phyloP scores from a whole-genome alignment of 257 asterid species.

The Jacaranda mimosifolia region DNA sequence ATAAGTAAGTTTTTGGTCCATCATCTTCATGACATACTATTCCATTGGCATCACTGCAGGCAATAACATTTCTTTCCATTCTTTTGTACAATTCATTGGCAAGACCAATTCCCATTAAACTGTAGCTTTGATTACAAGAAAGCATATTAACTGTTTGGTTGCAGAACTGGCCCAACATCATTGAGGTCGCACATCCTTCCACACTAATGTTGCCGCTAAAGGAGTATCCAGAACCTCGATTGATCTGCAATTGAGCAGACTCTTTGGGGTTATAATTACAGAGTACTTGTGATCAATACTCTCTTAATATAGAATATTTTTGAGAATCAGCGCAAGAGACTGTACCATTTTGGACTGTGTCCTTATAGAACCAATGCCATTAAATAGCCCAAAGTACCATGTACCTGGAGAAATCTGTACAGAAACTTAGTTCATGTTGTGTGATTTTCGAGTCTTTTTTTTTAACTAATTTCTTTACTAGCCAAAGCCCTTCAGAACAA shows the following conservation, averaged over 20 bases:
- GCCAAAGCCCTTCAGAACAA: slow-evolving; percentile 19
- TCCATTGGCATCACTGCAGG: slow-evolving; percentile 66
- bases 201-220: slow-evolving; percentile 82
- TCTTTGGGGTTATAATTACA: not conserved
- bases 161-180: slow-evolving; percentile 80
- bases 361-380: slow-evolving; percentile 88
- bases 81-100: slow-evolving; percentile 36
- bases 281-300: not conserved
- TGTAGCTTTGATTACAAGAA: slow-evolving; percentile 61
- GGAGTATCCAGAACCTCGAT: slow-evolving; percentile 76
- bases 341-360: slow-evolving; percentile 97
- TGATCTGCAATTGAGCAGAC: slow-evolving; percentile 60
- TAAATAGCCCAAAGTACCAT: slow-evolving; percentile 93
- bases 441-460: not conserved
- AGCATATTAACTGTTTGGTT: slow-evolving; percentile 79
- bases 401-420: slow-evolving; percentile 86
- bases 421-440: slow-evolving; percentile 29
- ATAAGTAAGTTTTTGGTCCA: slow-evolving; percentile 51
- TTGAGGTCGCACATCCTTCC: slow-evolving; percentile 79
- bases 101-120: slow-evolving; percentile 39
- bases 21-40: slow-evolving; percentile 61
- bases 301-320: not conserved
- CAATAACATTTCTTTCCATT: slow-evolving; percentile 45
- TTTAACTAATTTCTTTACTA: slow-evolving; percentile 15
- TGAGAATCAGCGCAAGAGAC: slow-evolving; percentile 18